Evolutionary conservation across 1,284 basidiomycete genomes (phyloP).

Genomic region (Phlebopus sp.): DNA sequence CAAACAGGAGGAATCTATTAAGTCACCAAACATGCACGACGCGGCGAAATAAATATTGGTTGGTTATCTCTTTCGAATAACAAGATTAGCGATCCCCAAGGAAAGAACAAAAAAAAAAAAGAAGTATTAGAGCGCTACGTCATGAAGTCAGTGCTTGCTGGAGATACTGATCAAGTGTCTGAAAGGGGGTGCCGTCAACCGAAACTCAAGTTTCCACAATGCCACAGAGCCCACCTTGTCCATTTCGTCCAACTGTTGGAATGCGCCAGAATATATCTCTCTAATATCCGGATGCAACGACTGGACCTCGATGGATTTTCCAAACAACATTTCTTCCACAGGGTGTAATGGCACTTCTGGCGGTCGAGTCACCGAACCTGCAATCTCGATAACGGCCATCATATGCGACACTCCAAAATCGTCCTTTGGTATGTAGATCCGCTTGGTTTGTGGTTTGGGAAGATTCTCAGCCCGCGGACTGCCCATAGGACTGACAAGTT

Average conservation of each 20-base stretch:
- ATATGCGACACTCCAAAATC: conserved; percentile 83
- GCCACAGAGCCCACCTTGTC: conserved; percentile 55
- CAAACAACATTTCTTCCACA: conserved; percentile 74
- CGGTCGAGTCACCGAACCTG: conserved; percentile 35
- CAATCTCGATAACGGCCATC: conserved; percentile 78
- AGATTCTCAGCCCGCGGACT: conserved; percentile 26
- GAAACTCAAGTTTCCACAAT: too few species aligned
- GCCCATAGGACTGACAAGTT: conserved; percentile 32
- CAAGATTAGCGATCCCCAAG: too few species aligned
- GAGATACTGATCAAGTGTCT: too few species aligned
- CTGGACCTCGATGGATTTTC: conserved; percentile 57
- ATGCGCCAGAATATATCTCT: conserved; percentile 67
- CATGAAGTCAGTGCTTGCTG: too few species aligned
- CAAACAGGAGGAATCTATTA: too few species aligned
- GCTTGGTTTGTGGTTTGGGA: conserved; percentile 32
- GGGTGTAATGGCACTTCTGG: conserved; percentile 44
- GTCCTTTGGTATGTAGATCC: conserved; percentile 61
- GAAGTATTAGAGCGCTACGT: too few species aligned
- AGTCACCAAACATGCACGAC: too few species aligned
- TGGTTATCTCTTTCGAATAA: too few species aligned
- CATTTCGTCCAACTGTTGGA: conserved; percentile 77
- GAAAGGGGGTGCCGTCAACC: too few species aligned
- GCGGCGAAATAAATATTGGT: too few species aligned
- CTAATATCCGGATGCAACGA: conserved; percentile 69
- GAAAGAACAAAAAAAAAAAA: too few species aligned